phyloP scores from a whole-genome alignment of 106 monocot species.

The Dendrobium catenatum region DNA sequence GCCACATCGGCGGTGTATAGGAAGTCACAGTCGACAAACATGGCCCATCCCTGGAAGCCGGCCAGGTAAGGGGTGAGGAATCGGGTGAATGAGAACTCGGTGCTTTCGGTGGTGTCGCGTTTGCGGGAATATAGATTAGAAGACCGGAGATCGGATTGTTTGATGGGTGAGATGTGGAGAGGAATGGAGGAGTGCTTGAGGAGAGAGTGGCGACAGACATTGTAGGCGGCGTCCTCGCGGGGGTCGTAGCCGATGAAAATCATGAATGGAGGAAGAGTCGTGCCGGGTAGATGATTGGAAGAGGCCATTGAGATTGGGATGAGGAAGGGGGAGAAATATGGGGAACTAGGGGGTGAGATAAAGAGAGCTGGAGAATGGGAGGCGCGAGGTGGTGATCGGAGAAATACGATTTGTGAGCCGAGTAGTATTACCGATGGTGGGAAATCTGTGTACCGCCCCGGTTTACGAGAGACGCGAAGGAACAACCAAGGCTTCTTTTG shows the following conservation, averaged over 20 bases:
- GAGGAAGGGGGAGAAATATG: background rate
- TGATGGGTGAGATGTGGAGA: conserved; percentile 51
- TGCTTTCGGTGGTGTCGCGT: conserved; percentile 68
- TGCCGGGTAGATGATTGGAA: background rate
- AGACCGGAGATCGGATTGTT: conserved; percentile 73
- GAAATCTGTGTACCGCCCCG: no score
- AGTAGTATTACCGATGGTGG: no score
- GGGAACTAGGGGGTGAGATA: background rate
- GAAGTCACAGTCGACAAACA: conserved; percentile 95
- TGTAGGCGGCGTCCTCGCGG: conserved; percentile 62
- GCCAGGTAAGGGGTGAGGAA: conserved; percentile 87
- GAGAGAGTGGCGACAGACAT: conserved; percentile 71
- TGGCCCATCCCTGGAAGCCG: conserved; percentile 62
- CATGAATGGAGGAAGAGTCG: conserved; percentile 31
- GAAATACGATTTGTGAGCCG: no score
- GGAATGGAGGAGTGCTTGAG: conserved; percentile 59
- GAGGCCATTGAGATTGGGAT: conserved; percentile 9
- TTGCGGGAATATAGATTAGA: conserved; percentile 55
- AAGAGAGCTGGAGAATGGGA: background rate
- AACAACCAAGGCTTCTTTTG: no score
- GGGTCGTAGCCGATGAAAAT: conserved; percentile 93
- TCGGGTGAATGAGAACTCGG: conserved; percentile 97
- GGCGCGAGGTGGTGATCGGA: no score
- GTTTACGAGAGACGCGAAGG: no score
- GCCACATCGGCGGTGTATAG: conserved; percentile 65